Conservation (phyloP, 805 yeast genomes). For the Saccharomycopsis amapae region DNA sequence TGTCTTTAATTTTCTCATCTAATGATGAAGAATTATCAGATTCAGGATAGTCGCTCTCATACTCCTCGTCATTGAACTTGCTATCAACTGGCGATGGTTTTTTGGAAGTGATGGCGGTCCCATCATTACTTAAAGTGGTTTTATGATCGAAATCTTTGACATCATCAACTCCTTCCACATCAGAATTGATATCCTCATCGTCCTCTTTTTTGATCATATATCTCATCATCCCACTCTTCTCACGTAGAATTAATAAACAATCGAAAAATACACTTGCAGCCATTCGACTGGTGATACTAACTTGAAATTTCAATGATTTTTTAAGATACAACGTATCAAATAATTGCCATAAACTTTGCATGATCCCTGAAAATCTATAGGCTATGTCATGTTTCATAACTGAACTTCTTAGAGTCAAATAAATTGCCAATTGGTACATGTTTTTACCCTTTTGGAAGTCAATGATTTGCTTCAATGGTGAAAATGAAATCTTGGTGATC, state of each 20-base stretch:
- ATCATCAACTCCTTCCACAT: constrained; percentile 21
- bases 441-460: constrained; percentile 68
- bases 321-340: constrained; percentile 61
- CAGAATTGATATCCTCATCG: constrained; percentile 25
- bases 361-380: constrained; percentile 85
- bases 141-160: constrained; percentile 9
- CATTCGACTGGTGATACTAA: constrained; percentile 75
- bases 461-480: constrained; percentile 57
- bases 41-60: constrained; percentile 23
- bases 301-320: constrained; percentile 33
- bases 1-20: constrained; percentile 28
- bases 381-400: constrained; percentile 89
- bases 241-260: constrained; percentile 74
- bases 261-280: constrained; percentile 91
- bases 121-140: too few relatives aligned
- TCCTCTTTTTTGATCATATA: constrained; percentile 31
- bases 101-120: neutral
- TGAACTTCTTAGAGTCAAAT: constrained; percentile 69
- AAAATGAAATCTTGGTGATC: constrained; percentile 70
- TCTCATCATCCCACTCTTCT: constrained; percentile 81
- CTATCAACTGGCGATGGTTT: neutral
- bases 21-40: constrained; percentile 29
- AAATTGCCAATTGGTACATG: constrained; percentile 59
- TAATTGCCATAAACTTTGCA: constrained; percentile 90
- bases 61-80: constrained; percentile 24